Conservation (phyloP, 2,329 filamentous ascomycete genomes). For the Byssothecium circinans region DNA sequence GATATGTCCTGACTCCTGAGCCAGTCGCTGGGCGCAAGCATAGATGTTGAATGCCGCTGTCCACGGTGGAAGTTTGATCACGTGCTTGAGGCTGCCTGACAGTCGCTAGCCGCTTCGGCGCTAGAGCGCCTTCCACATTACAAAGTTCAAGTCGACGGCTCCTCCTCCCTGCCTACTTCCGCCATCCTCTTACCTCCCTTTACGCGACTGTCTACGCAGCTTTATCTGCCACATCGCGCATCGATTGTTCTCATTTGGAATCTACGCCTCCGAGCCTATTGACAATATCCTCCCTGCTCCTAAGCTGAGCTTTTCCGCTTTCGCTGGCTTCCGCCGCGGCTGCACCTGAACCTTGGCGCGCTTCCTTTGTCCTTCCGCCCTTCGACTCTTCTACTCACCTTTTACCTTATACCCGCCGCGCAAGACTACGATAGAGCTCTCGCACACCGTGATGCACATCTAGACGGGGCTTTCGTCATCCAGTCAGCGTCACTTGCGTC, state of each 20-base stretch:
- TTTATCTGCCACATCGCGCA: neutral
- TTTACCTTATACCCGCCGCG: neutral
- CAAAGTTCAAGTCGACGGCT: neutral
- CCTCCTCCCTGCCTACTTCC: neutral
- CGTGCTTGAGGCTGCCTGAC: conserved; percentile 1
- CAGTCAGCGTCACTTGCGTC: neutral
- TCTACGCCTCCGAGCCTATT: neutral
- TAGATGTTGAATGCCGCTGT: neutral
- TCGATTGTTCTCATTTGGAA: neutral
- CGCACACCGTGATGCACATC: conserved; percentile 3
- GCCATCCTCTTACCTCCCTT: neutral
- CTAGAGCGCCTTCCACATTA: neutral
- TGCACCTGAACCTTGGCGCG: conserved; percentile 5
- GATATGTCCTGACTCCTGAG: neutral
- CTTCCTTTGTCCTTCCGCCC: neutral
- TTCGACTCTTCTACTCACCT: neutral
- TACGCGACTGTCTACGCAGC: neutral
- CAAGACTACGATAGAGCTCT: neutral
- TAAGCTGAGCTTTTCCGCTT: neutral
- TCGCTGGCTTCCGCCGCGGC: conserved; percentile 2
- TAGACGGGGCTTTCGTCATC: neutral
- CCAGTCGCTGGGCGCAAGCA: neutral
- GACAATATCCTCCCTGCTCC: neutral
- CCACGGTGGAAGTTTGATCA: neutral
- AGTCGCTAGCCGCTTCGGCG: neutral